Percentiles rank a stretch among this genome's conserved stretches.
These are phyloP conservation scores for Verticillium longisporum DNA, from an alignment of 2,329 filamentous ascomycete species.

Conservation along the genomic window DNA sequence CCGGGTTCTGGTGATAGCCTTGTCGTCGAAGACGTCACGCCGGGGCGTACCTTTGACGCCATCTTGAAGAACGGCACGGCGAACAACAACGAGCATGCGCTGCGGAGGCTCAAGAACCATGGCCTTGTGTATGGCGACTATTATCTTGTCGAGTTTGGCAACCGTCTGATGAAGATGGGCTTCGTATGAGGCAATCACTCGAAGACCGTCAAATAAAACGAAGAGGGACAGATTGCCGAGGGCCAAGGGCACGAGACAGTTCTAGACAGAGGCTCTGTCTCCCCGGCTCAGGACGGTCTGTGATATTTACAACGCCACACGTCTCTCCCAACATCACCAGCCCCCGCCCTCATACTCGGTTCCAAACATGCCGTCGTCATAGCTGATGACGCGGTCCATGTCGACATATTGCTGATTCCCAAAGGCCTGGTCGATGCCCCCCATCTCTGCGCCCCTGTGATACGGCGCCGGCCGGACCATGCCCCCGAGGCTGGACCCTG, in stretches of 20 bases:
- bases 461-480: background rate
- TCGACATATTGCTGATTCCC: constrained; percentile 14
- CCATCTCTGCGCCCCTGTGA: constrained; percentile 11
- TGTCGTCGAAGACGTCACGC: constrained; percentile 3
- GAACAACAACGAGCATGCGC: constrained; percentile 22
- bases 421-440: constrained; percentile 13
- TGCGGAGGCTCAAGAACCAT: constrained; percentile 22
- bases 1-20: background rate
- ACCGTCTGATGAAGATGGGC: constrained; percentile 33
- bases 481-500: background rate
- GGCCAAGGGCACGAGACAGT: background rate
- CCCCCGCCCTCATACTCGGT: constrained; percentile 8
- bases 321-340: constrained; percentile 1
- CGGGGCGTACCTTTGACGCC: constrained; percentile 16
- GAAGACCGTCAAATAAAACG: background rate
- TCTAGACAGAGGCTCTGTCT: background rate
- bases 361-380: constrained; percentile 15
- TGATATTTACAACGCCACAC: background rate
- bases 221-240: background rate
- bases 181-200: constrained; percentile 4
- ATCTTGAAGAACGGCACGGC: constrained; percentile 25
- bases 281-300: background rate
- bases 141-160: constrained; percentile 39
- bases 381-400: constrained; percentile 16
- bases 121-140: constrained; percentile 44